Conservation (phyloP, 139 green algal species). For the Micractinium conductrix region DNA sequence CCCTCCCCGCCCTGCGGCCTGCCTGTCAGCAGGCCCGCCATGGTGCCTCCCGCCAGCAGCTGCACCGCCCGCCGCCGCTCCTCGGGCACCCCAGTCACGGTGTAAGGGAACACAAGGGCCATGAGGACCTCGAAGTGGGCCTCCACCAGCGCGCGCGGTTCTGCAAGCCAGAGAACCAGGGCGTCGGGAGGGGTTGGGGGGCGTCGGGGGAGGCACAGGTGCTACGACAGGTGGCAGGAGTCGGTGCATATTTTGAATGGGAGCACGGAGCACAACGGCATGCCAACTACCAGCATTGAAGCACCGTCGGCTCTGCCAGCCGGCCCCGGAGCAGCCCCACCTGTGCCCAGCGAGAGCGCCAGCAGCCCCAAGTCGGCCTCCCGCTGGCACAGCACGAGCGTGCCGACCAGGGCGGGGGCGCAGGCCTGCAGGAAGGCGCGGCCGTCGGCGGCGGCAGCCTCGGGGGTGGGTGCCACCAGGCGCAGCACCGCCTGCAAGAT, state of each 20-base stretch:
- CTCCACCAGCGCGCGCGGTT: conserved; percentile 25
- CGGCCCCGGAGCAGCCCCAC: too few relatives aligned
- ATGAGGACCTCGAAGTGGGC: conserved; percentile 31
- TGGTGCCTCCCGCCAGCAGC: conserved; percentile 1
- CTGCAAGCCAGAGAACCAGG: not conserved
- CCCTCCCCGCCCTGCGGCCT: too few relatives aligned
- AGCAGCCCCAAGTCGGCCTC: conserved; percentile 30
- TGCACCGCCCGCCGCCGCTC: not conserved
- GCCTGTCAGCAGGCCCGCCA: conserved; percentile 31
- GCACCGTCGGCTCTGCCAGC: too few relatives aligned
- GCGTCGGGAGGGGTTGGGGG: not conserved
- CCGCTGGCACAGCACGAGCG: conserved; percentile 37
- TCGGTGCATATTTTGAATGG: too few relatives aligned
- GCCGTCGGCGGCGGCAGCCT: not conserved
- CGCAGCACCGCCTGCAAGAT: conserved; percentile 24
- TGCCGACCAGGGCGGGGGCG: conserved; percentile 1
- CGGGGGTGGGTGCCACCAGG: conserved; percentile 25
- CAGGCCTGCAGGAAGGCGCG: conserved; percentile 12
- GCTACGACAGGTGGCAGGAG: not conserved
- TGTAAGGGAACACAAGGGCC: conserved; percentile 19
- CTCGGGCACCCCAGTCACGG: not conserved
- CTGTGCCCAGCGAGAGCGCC: conserved; percentile 4
- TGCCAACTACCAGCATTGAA: too few relatives aligned
- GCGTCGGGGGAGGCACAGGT: not conserved
- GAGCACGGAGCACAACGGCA: too few relatives aligned